These are phyloP conservation scores for Cicer arietinum DNA, from an alignment of 306 rosid species.

Conservation along the genomic window DNA sequence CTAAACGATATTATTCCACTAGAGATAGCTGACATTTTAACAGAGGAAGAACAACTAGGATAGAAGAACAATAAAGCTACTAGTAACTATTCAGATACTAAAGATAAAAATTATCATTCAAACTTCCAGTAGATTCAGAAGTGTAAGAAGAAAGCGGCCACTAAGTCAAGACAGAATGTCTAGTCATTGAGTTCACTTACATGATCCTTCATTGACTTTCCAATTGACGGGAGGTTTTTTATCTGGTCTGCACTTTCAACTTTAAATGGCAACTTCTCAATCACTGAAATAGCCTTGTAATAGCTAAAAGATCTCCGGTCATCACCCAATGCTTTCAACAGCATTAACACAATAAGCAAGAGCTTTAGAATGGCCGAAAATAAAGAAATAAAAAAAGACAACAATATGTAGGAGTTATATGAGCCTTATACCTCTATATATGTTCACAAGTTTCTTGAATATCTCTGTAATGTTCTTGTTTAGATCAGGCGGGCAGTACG, in stretches of 20 bases:
- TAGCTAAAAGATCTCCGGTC: constrained; percentile 95
- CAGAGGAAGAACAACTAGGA: constrained; percentile 1
- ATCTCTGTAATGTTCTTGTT: constrained; percentile 81
- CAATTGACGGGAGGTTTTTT: constrained; percentile 77
- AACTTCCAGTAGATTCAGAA: constrained; percentile 23
- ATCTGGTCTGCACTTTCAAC: constrained; percentile 79
- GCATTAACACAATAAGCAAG: constrained; percentile 43
- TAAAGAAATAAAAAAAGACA: constrained; percentile 4
- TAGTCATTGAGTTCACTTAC: constrained; percentile 54
- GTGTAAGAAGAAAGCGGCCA: constrained; percentile 28
- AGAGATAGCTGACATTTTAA: constrained; percentile 12
- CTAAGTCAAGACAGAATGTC: constrained; percentile 25
- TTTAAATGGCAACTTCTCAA: constrained; percentile 84
- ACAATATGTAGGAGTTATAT: constrained; percentile 5
- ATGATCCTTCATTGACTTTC: constrained; percentile 91
- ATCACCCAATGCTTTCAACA: constrained; percentile 82
- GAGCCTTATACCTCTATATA: constrained; percentile 73
- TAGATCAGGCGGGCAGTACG: constrained; percentile 80
- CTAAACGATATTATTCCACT: constrained; percentile 10
- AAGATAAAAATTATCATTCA: constrained; percentile 18
- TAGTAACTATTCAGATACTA: constrained; percentile 14
- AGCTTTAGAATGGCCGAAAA: constrained; percentile 36
- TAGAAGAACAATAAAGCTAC: constrained; percentile 13
- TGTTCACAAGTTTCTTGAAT: constrained; percentile 85
- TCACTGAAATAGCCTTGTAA: constrained; percentile 80